Base-by-base conservation (phyloP, 495 filamentous ascomycete species). In the Aspergillus carlsbadensis region DNA sequence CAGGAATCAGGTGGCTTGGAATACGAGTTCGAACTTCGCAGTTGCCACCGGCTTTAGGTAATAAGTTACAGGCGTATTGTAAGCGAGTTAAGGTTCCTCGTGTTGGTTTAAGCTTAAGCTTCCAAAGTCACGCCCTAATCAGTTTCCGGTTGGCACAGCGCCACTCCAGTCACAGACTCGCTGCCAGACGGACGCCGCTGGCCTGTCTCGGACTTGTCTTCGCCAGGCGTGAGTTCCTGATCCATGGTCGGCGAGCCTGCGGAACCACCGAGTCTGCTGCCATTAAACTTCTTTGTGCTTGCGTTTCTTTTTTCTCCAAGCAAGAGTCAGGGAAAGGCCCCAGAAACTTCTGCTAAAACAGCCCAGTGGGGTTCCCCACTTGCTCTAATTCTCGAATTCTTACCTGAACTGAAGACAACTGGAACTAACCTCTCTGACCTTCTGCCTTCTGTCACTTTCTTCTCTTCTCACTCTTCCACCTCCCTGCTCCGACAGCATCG, bases 51-150 rank as follows among this genome's bases (percentile, higher is more conserved):
- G 18, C 10, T 41, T 14, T 17, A 20, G 3, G 39, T 15, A 41
- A 41, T 17, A 41, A 17, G 39, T 14, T 15, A 41, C n/a, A 17
- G 14, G 39, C 10, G 18, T 42, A 18, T 54, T 64, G 62, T 75
- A 73, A 75, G 72, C 72, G 69, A 73, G 69, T 73, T 73, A 75
- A 70, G 71, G 70, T 73, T 69, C 72, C 75, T 78, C 75, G 75
- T 78, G 75, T 78, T 70, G 72, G 72, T 76, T 78, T 78, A 78
- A 78, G 75, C 75, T 78, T 78, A 78, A 78, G 73, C 69, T 75
- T 70, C 66, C 65, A 47, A 62, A 67, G 68, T 69, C 59, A 61
- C 68, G 68, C 73, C 70, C 71, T 70, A 76, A 70, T 65, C 71
- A 63, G 49, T 65, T 67, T 67, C 63, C 63, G 60, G 61, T 55